Base-by-base conservation (phyloP, 73 alveolate genomes). In the Tetrahymena malaccensis region DNA sequence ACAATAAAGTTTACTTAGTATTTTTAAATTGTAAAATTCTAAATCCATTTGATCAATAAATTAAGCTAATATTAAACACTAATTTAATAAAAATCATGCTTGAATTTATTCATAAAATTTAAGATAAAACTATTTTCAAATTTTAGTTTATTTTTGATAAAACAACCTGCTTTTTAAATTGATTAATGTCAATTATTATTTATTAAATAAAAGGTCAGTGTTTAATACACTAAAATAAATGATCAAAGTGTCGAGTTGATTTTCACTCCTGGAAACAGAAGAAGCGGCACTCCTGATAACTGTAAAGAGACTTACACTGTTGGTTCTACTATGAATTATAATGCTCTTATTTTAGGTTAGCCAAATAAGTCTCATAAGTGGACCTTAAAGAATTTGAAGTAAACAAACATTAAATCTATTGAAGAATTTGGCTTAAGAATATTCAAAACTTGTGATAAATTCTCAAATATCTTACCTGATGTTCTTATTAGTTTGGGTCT, bases 401-500 rank as follows among this genome's bases (percentile, higher is more conserved):
- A 37, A 2, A 1, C 7, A n/a, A 58, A 58, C 12, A 17, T 58
- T 21, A 17, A 95, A 25, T 95, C 96, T 6, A 85, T 85, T 84
- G 93, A 43, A 85, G 56, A 25, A 22, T 85, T 85, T 31, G 96
- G 96, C 6, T 93, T 94, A 12, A 85, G 93, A 35, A 43, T 95
- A 19, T 95, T 95, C 34, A 95, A 94, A 57, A 85, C 96, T 22
- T 95, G 96, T 35, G 94, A 95, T 85, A 33, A 85, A 34, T 95
- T 95, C 93, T 95, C 93, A 31, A 58, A 95, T 85, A 85, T 94
- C 85, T 43, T 95, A 12, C 95, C 96, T 43, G 98, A 98, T 35
- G 94, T 97, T 31, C 31, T 96, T 16, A 94, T 97, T 31, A 96
- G 99, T 16, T 85, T 98, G 16, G 97, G 95, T 55, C 97, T 96